phyloP scores from a whole-genome alignment of 148 eudicot species.

The Agrostemma githago region DNA sequence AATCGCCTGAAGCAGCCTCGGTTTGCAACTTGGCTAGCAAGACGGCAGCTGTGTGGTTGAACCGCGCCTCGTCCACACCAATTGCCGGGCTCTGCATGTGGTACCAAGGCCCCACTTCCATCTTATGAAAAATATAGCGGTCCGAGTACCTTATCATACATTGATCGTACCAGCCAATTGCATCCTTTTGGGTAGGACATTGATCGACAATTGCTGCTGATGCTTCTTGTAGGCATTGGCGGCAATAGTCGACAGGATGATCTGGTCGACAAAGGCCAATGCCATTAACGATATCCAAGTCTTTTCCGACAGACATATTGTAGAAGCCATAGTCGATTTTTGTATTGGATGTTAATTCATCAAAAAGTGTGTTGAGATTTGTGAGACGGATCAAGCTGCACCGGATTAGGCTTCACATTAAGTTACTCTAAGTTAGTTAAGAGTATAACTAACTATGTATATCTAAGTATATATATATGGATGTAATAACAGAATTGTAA shows the following conservation, averaged over 20 bases:
- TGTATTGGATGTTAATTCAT: conserved; percentile 11
- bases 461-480: too few species aligned
- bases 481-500: too few species aligned
- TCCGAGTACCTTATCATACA: conserved; percentile 44
- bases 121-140: conserved; percentile 20
- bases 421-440: too few species aligned
- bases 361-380: conserved; percentile 10
- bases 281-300: conserved; percentile 28
- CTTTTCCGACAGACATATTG: conserved; percentile 27
- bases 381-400: too few species aligned
- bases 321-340: conserved; percentile 30
- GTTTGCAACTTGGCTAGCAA: conserved; percentile 22
- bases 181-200: conserved; percentile 38
- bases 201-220: not conserved
- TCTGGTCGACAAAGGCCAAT: conserved; percentile 51
- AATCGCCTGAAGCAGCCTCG: conserved; percentile 29
- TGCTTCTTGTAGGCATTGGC: conserved; percentile 25
- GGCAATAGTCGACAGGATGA: conserved; percentile 19
- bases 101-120: not conserved
- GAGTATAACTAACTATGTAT: too few species aligned
- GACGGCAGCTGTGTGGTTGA: conserved; percentile 6
- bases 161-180: conserved; percentile 31
- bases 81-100: not conserved
- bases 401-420: too few species aligned
- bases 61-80: not conserved